A percentile compares a stretch with the other conserved stretches of the same genome.
phyloP scores from a whole-genome alignment of 257 asterid species.

The Orobanche coerulescens region DNA sequence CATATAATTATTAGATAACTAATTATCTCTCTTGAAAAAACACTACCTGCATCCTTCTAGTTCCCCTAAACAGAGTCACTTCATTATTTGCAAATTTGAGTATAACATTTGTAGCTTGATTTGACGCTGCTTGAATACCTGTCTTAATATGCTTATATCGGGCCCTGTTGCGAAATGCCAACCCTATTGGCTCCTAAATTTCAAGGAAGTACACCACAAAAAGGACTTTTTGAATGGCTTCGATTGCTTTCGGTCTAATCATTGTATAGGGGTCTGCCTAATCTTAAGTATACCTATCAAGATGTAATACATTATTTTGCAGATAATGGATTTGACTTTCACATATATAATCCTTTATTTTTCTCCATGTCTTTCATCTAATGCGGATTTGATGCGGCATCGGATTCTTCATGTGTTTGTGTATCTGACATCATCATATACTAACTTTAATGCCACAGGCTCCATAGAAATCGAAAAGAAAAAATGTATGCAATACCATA shows the following conservation, averaged over 20 bases:
- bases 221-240: neutral
- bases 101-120: neutral
- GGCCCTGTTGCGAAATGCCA: slow-evolving; percentile 10
- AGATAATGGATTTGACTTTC: neutral
- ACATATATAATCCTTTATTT: neutral
- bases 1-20: neutral
- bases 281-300: neutral
- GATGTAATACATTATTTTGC: slow-evolving; percentile 1
- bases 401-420: slow-evolving; percentile 1
- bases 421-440: slow-evolving; percentile 14
- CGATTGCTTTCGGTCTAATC: slow-evolving; percentile 16
- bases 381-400: slow-evolving; percentile 7
- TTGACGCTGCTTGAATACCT: slow-evolving; percentile 1
- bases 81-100: neutral
- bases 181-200: neutral
- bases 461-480: slow-evolving; percentile 24
- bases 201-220: slow-evolving; percentile 1
- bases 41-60: slow-evolving; percentile 1
- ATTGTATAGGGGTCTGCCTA: too few species aligned
- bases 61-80: neutral
- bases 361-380: neutral
- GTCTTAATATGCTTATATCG: slow-evolving; percentile 2
- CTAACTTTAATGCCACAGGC: slow-evolving; percentile 20
- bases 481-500: slow-evolving; percentile 24
- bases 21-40: neutral